Percentiles rank a stretch among this genome's conserved stretches.
phyloP scores from a whole-genome alignment of 805 yeast species.

The Sugiyamaella chiloensis region DNA sequence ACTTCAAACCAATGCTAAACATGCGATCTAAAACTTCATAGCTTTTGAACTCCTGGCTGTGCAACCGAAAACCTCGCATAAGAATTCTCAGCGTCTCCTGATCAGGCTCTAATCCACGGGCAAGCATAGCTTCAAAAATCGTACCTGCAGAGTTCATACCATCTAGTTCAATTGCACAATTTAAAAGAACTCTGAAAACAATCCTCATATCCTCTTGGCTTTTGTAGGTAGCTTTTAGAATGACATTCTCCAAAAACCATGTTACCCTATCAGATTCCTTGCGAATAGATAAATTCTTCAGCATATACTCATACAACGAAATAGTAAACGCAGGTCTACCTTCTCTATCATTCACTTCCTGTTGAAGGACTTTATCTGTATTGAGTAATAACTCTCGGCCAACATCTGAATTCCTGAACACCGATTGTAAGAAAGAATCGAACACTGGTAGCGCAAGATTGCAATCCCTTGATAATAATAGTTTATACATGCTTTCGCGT shows the following conservation, averaged over 20 bases:
- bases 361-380: slow-evolving; percentile 6
- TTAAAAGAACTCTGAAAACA: slow-evolving; percentile 19
- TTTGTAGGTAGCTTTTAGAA: slow-evolving; percentile 3
- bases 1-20: slow-evolving; percentile 13
- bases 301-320: slow-evolving; percentile 12
- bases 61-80: slow-evolving; percentile 28
- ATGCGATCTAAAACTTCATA: slow-evolving; percentile 23
- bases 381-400: slow-evolving; percentile 12
- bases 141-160: slow-evolving; percentile 26
- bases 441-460: slow-evolving; percentile 8
- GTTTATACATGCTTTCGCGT: slow-evolving; percentile 14
- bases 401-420: slow-evolving; percentile 14
- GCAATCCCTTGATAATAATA: slow-evolving; percentile 13
- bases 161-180: slow-evolving; percentile 27
- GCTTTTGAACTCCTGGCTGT: slow-evolving; percentile 29
- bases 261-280: slow-evolving; percentile 14
- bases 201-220: slow-evolving; percentile 1
- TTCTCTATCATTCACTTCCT: not conserved
- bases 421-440: slow-evolving; percentile 6
- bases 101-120: slow-evolving; percentile 22
- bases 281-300: slow-evolving; percentile 9
- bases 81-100: slow-evolving; percentile 22
- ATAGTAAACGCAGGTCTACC: slow-evolving; percentile 9
- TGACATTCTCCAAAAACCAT: slow-evolving; percentile 17
- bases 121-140: slow-evolving; percentile 23